phyloP scores from a whole-genome alignment of 257 asterid genomes.

The Solanum verrucosum region DNA sequence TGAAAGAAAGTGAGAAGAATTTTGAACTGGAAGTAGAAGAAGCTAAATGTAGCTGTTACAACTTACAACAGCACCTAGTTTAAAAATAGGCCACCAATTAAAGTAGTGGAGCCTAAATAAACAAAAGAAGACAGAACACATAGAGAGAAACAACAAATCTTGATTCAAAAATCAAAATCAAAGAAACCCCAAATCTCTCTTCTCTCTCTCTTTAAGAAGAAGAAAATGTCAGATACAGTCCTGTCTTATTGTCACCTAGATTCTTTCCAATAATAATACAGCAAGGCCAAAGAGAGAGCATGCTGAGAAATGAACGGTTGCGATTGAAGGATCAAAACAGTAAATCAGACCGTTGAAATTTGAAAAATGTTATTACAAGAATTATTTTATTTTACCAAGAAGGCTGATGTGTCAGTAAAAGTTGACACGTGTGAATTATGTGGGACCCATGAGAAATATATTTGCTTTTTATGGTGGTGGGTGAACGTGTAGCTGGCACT shows the following conservation, averaged over 20 bases:
- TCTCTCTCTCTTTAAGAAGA: slow-evolving; percentile 13
- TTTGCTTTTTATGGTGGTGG: background rate
- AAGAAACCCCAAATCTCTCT: background rate
- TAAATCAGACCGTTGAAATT: slow-evolving; percentile 58
- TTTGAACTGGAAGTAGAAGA: background rate
- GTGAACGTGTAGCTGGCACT: background rate
- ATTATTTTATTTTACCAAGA: slow-evolving; percentile 15
- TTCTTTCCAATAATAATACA: background rate
- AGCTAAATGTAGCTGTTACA: slow-evolving; percentile 6
- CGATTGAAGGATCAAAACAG: slow-evolving; percentile 24
- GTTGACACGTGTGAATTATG: slow-evolving; percentile 15
- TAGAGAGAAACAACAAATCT: slow-evolving; percentile 8
- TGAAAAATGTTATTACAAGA: slow-evolving; percentile 15
- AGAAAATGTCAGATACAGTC: slow-evolving; percentile 25
- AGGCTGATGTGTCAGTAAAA: slow-evolving; percentile 21
- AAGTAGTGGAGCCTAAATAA: slow-evolving; percentile 2
- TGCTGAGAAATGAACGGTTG: slow-evolving; percentile 22
- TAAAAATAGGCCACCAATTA: slow-evolving; percentile 7
- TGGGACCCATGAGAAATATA: background rate
- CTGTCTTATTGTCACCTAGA: slow-evolving; percentile 11
- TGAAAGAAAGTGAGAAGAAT: background rate
- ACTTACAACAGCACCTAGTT: background rate
- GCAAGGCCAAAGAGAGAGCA: background rate
- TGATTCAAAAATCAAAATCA: slow-evolving; percentile 39
- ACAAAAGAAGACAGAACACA: slow-evolving; percentile 19